phyloP scores from a whole-genome alignment of 2,329 filamentous ascomycete genomes.

The Stenocarpella maydis region DNA sequence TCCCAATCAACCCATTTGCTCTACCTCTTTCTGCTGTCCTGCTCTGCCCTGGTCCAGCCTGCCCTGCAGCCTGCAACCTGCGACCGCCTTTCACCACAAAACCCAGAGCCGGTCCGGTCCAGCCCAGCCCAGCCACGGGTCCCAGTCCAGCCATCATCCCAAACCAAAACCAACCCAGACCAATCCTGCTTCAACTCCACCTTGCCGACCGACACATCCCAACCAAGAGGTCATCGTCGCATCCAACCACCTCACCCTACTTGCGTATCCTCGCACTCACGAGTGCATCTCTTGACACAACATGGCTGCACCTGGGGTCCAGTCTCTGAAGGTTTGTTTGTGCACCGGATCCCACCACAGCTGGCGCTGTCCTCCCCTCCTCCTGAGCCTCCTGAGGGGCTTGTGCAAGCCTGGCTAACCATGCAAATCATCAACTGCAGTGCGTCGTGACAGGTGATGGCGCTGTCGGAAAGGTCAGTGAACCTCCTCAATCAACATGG shows the following conservation, averaged over 20 bases:
- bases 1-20: constrained; percentile 8
- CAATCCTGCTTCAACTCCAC: constrained; percentile 23
- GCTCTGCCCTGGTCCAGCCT: neutral
- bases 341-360: constrained; percentile 30
- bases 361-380: constrained; percentile 4
- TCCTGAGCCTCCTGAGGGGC: constrained; percentile 5
- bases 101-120: neutral
- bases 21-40: neutral
- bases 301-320: constrained; percentile 86
- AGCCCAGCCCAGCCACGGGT: constrained; percentile 2
- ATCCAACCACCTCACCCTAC: constrained; percentile 31
- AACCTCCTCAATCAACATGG: neutral
- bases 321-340: constrained; percentile 85
- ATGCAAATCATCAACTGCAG: constrained; percentile 55
- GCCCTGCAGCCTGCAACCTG: neutral
- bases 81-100: constrained; percentile 23
- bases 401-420: constrained; percentile 45
- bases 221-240: constrained; percentile 24
- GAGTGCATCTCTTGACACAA: constrained; percentile 48
- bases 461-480: constrained; percentile 93
- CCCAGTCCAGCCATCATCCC: too few relatives aligned
- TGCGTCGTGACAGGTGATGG: constrained; percentile 99
- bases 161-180: constrained; percentile 16
- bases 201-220: constrained; percentile 22
- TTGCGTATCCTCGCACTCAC: neutral